Evolutionary conservation across 768 basidiomycete species (phyloP).

Genomic region (Amanita thiersii): DNA sequence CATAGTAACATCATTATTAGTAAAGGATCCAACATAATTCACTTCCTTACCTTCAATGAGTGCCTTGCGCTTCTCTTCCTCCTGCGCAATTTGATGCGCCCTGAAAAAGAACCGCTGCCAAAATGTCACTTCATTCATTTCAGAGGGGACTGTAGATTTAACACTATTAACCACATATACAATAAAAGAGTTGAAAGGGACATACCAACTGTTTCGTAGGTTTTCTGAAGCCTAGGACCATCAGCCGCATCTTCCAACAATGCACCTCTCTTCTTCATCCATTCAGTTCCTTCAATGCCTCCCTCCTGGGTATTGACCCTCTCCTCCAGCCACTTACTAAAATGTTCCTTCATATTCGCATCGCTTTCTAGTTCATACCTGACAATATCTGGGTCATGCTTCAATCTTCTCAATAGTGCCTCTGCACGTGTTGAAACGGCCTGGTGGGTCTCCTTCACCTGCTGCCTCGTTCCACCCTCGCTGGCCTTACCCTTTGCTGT

Average conservation of each 20-base stretch:
- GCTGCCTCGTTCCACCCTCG: constrained; percentile 22
- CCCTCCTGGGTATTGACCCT: constrained; percentile 46
- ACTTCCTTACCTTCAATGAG: constrained; percentile 54
- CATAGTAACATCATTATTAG: not conserved
- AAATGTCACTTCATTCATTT: constrained; percentile 57
- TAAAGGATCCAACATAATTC: not conserved
- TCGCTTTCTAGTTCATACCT: constrained; percentile 69
- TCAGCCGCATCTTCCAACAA: constrained; percentile 44
- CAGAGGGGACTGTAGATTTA: constrained; percentile 53
- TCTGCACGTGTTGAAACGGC: constrained; percentile 72
- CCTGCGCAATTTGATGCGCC: constrained; percentile 68
- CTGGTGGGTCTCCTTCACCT: constrained; percentile 33
- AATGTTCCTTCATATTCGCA: constrained; percentile 42
- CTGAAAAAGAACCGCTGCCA: constrained; percentile 93
- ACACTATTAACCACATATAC: constrained; percentile 3
- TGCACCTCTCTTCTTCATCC: constrained; percentile 41
- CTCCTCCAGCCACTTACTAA: constrained; percentile 45
- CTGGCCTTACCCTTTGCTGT: constrained; percentile 10
- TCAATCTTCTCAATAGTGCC: constrained; percentile 63
- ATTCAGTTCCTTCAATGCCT: constrained; percentile 50
- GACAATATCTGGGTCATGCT: constrained; percentile 68
- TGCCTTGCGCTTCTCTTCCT: constrained; percentile 72
- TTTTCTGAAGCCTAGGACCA: constrained; percentile 42
- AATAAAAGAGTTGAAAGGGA: constrained; percentile 7
- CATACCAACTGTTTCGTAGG: constrained; percentile 53